These are phyloP conservation scores for Ramularia endophylla DNA, from an alignment of 2,329 filamentous ascomycete genomes.

Conservation along the genomic window DNA sequence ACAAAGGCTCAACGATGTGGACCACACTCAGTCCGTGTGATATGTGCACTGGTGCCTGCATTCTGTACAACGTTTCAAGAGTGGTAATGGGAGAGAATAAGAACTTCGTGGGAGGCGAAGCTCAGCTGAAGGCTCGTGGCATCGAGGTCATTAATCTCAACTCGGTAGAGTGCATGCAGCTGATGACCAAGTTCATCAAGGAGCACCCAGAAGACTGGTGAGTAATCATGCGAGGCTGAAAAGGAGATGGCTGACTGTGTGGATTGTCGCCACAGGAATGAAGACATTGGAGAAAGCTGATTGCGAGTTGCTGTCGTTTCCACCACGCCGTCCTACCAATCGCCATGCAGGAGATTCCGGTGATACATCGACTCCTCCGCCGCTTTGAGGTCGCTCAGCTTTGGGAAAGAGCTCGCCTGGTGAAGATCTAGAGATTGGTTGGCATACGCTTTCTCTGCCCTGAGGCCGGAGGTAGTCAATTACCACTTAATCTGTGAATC, in stretches of 20 bases:
- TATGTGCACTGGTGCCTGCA: constrained; percentile 74
- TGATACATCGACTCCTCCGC: constrained; percentile 32
- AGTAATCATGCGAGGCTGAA: constrained; percentile 18
- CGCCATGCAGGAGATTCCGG: constrained; percentile 29
- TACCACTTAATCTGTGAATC: constrained; percentile 55
- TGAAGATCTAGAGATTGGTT: constrained; percentile 28
- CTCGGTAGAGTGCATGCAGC: constrained; percentile 56
- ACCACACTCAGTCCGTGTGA: constrained; percentile 74
- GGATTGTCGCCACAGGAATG: constrained; percentile 26
- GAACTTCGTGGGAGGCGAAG: constrained; percentile 67
- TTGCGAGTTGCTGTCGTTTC: constrained; percentile 2
- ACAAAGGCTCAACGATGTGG: constrained; percentile 73
- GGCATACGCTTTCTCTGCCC: constrained; percentile 19
- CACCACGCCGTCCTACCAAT: constrained; percentile 24
- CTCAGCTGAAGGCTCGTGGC: constrained; percentile 60
- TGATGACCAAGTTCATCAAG: constrained; percentile 68
- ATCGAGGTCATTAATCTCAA: constrained; percentile 69
- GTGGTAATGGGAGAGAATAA: constrained; percentile 75
- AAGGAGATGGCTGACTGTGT: constrained; percentile 14
- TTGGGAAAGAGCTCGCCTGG: constrained; percentile 20
- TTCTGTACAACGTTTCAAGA: constrained; percentile 67
- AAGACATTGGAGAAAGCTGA: constrained; percentile 32
- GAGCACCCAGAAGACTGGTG: constrained; percentile 64
- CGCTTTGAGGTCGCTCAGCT: constrained; percentile 15
- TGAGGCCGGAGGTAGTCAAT: constrained; percentile 25